Percentiles rank a stretch among this genome's conserved stretches.
Conservation (phyloP, 257 asterid species). For the Petunia secreta region DNA sequence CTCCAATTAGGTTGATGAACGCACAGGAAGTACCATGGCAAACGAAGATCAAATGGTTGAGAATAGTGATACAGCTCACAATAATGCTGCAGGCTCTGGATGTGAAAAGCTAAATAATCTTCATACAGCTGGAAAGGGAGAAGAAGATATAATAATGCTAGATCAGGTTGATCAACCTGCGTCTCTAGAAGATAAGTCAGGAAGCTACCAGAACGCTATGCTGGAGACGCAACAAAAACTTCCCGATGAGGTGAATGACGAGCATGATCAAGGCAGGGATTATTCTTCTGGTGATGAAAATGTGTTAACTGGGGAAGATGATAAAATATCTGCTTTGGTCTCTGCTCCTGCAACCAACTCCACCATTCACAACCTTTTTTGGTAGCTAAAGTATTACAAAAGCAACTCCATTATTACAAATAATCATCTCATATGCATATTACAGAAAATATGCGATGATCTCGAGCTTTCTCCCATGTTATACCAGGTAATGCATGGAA, state of each 20-base stretch:
- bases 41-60: slow-evolving; percentile 26
- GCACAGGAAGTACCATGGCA: slow-evolving; percentile 29
- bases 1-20: slow-evolving; percentile 44
- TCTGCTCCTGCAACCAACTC: slow-evolving; percentile 72
- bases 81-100: slow-evolving; percentile 25
- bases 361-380: slow-evolving; percentile 72
- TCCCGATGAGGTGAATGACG: slow-evolving; percentile 40
- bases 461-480: slow-evolving; percentile 92
- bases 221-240: slow-evolving; percentile 45
- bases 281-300: slow-evolving; percentile 76
- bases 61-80: slow-evolving; percentile 21
- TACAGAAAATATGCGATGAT: slow-evolving; percentile 80
- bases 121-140: slow-evolving; percentile 20
- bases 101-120: slow-evolving; percentile 15
- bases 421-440: slow-evolving; percentile 66
- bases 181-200: slow-evolving; percentile 29
- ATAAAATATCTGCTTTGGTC: slow-evolving; percentile 73
- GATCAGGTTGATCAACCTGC: slow-evolving; percentile 39
- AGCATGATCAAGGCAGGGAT: slow-evolving; percentile 52
- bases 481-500: slow-evolving; percentile 69
- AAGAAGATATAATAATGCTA: slow-evolving; percentile 5
- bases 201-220: slow-evolving; percentile 40
- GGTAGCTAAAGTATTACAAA: slow-evolving; percentile 86
- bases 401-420: slow-evolving; percentile 76
- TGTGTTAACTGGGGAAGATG: slow-evolving; percentile 66